Conservation (phyloP, 2,329 filamentous ascomycete genomes). For the Xylaria sp. region DNA sequence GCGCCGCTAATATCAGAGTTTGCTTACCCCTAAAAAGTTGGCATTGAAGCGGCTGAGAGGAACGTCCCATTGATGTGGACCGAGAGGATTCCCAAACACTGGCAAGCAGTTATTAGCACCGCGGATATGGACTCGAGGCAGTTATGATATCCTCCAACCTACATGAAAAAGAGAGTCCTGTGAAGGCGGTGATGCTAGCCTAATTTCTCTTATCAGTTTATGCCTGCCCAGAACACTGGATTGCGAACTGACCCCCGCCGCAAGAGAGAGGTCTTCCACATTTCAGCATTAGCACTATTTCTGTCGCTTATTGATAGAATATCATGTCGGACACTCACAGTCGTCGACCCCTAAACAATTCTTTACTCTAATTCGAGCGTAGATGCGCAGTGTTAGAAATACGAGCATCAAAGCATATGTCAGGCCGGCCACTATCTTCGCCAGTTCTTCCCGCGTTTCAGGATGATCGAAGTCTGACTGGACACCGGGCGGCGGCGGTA, state of each 20-base stretch:
- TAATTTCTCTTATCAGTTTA: slow-evolving; percentile 12
- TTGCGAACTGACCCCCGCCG: slow-evolving; percentile 37
- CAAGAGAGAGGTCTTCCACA: slow-evolving; percentile 36
- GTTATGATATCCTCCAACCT: slow-evolving; percentile 11
- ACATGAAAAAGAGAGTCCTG: slow-evolving; percentile 33
- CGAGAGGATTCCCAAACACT: slow-evolving; percentile 37
- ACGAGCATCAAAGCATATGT: slow-evolving; percentile 39
- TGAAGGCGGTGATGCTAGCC: slow-evolving; percentile 38
- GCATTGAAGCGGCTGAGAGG: slow-evolving; percentile 32
- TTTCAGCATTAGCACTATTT: slow-evolving; percentile 26
- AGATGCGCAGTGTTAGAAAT: slow-evolving; percentile 39
- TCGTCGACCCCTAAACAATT: slow-evolving; percentile 37
- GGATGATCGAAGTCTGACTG: slow-evolving; percentile 36
- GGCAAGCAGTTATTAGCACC: slow-evolving; percentile 17
- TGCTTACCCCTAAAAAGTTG: slow-evolving; percentile 38
- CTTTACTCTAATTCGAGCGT: slow-evolving; percentile 36
- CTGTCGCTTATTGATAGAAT: not conserved
- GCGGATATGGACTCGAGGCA: not conserved
- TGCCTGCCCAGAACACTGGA: not conserved
- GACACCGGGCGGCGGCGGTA: slow-evolving; percentile 38
- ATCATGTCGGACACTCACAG: slow-evolving; percentile 30
- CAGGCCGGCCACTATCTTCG: slow-evolving; percentile 35
- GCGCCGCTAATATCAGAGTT: not conserved
- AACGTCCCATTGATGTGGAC: slow-evolving; percentile 42
- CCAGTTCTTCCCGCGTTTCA: slow-evolving; percentile 26